Base-by-base conservation (phyloP, 2,329 filamentous ascomycete genomes). In the Fusarium chaquense region DNA sequence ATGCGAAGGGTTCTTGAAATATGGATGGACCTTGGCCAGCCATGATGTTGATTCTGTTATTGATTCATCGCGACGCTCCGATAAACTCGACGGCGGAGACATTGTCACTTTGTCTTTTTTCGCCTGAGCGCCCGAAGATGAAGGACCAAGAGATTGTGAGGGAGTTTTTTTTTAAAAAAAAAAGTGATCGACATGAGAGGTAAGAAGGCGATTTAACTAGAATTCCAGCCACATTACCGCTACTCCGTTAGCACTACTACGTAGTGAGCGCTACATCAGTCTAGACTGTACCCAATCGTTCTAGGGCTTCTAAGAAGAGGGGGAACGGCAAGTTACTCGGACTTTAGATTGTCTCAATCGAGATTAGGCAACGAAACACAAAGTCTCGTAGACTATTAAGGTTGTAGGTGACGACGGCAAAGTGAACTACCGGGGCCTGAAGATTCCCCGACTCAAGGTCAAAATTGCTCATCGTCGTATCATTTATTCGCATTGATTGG, bases 11-110 rank as follows among this genome's bases (percentile, higher is more conserved):
- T 78, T 62, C 22, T 73, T 65, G 13, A 77, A 77, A 45, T 77
- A 78, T 0, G 76, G 76, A 53, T 78, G 75, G 0, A 77, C 28
- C 5, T 69, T 76, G 6, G 74, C 76, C 9, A 78, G 59, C 76
- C 76, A 78, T 47, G 75, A 75, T 15, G 61, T 67, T 6, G 73
- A 70, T 43, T 71, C 57, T 2, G 24, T 10, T 22, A 36, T n/a
- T 0, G 22, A 24, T 30, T 30, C 49, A 15, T 28, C 35, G 0
- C 26, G 55, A 26, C 35, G 63, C 10, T 55, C 45, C 16, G 44
- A 28, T 6, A 68, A 24, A 50, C 70, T 73, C 5, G 36, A 33
- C 3, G 58, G 47, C 2, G 54, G 46, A 16, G 68, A 50, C 72
- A 74, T 67, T 7, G 3, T 44, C 9, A 44, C 41, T 43, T 9